phyloP scores from a whole-genome alignment of 768 basidiomycete species.

The Pisolithus orientalis region DNA sequence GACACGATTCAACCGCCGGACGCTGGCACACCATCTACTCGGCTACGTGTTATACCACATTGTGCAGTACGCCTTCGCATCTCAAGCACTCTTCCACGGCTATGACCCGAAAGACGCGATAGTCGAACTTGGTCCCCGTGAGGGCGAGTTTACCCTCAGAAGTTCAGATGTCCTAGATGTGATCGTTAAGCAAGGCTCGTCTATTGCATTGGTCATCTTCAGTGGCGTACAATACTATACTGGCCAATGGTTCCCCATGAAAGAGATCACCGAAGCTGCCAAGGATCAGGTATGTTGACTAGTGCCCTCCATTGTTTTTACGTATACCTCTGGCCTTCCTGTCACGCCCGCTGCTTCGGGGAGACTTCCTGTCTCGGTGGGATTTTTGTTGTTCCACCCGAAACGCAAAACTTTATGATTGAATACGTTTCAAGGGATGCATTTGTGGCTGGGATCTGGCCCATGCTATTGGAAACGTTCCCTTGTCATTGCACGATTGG shows the following conservation, averaged over 20 bases:
- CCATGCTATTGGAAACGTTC: conserved; percentile 92
- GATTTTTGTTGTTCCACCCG: conserved; percentile 8
- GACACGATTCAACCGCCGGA: conserved; percentile 1
- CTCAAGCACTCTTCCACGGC: conserved; percentile 81
- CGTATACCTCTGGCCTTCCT: conserved; percentile 13
- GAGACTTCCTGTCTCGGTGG: background rate
- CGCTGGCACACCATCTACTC: background rate
- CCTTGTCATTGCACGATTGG: conserved; percentile 87
- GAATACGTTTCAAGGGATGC: conserved; percentile 57
- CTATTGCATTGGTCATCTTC: conserved; percentile 88
- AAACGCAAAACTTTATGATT: conserved; percentile 5
- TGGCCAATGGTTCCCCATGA: conserved; percentile 90
- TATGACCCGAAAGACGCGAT: conserved; percentile 67
- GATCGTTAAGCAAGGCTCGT: conserved; percentile 65
- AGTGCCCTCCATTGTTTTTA: conserved; percentile 17
- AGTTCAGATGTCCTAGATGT: conserved; percentile 81
- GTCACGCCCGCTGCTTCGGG: conserved; percentile 1
- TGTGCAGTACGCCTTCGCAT: conserved; percentile 87
- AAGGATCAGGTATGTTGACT: conserved; percentile 62
- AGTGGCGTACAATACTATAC: conserved; percentile 97
- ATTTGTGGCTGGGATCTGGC: conserved; percentile 96
- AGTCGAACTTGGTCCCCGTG: conserved; percentile 72
- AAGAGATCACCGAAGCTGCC: conserved; percentile 75
- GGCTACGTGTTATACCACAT: conserved; percentile 2
- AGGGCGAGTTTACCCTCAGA: conserved; percentile 79